Base-by-base conservation (phyloP, 2,329 filamentous ascomycete genomes). In the Albophoma yamanashiensis region DNA sequence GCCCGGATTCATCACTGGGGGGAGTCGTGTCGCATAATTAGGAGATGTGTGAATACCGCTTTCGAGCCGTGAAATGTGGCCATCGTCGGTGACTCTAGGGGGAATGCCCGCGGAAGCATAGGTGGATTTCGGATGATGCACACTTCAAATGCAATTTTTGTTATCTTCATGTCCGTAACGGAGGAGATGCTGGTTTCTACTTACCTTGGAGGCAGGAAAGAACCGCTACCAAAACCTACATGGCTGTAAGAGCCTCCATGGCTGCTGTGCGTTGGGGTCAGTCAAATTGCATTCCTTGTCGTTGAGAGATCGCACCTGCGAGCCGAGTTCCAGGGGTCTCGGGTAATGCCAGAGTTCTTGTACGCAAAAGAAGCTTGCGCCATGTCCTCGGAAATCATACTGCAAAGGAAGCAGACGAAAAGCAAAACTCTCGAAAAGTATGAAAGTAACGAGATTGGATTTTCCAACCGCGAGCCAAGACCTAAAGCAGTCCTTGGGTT, bases 271-370 rank as follows among this genome's bases (percentile, higher is more conserved):
- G 12, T 39, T 55, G 36, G n/a, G 20, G 65, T 67, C 56, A 65
- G 62, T 47, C 45, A 25, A 31, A 34, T 57, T 38, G 20, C 59
- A 57, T 31, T 55, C 27, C 12, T 36, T 11, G 56, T 22, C 20
- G 39, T 22, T 43, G 56, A 43, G 59, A 62, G 52, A 62, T 60
- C 79, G 76, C 77, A 83, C 81, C 79, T 83, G 73, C 77, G 79
- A 65, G 76, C 73, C 64, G 78, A 69, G 64, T 76, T 76, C 80
- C 80, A 82, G 61, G 78, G 75, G 66, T 78, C 75, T 70, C 75
- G 76, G 62, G 78, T 71, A 70, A 76, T 74, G 67, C 73, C 72
- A 65, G 78, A 68, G 63, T 71, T 73, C 68, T 75, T 77, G 71
- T 80, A 81, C 63, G 75, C 72, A 74, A 78, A 74, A 59, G 79